Base-by-base conservation (phyloP, 2,329 filamentous ascomycete genomes). In the Colletotrichum sidae region DNA sequence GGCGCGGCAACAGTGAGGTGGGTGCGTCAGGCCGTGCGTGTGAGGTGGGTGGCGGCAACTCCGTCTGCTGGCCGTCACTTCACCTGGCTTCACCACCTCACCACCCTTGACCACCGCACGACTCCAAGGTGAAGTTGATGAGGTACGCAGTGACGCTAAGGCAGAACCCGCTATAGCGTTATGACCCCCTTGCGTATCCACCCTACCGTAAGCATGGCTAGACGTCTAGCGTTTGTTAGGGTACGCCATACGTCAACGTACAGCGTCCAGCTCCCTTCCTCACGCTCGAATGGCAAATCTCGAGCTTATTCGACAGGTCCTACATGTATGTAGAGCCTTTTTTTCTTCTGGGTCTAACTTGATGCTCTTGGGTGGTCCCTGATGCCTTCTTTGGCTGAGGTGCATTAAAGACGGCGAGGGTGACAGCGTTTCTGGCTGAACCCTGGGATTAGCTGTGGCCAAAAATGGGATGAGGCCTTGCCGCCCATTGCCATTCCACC, bases 121-220 rank as follows among this genome's bases (percentile, higher is more conserved):
- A 25, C 25, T 25, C 25, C 25, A 25, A 25, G 25, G 25, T 25
- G 25, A 25, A 25, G 25, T 25, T 25, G 25, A 25, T 25, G 25
- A 25, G 25, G 46, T n/a, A 37, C 45, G 44, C 44, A 34, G 45
- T 38, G 13, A 60, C 60, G 60, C 60, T 60, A 64, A 60, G 53
- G 55, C 55, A 64, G 47, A 52, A n/a, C 42, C 53, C 53, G 33
- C 52, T 35, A 45, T 63, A 49, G 60, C 55, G 60, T 45, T 8
- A 37, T 10, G 38, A 44, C n/a, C 55, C 57, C 58, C 47, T 8
- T 56, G 42, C 25, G 15, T 51, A 17, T 44, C 62, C 52, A 65
- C 58, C 41, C 39, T 65, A 62, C 62, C 58, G 62, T 65, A 42
- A 53, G 50, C 11, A 53, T 46, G 49, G 38, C 33, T 55, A n/a